phyloP scores from a whole-genome alignment of 306 rosid genomes.

The Lupinus albus region DNA sequence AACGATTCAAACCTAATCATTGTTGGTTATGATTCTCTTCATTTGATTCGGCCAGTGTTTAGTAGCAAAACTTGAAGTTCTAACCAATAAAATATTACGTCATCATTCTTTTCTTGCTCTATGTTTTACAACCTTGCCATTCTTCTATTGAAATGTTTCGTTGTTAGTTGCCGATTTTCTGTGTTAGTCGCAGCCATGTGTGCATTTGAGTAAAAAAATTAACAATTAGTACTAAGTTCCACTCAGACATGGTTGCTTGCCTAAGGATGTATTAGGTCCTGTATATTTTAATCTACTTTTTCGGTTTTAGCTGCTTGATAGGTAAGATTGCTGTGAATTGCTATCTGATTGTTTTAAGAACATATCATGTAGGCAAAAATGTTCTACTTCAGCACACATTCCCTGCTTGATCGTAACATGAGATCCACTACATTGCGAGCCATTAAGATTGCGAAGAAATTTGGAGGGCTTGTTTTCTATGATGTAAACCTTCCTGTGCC shows the following conservation, averaged over 20 bases:
- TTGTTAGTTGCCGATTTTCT: conserved; percentile 15
- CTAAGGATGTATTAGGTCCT: not conserved
- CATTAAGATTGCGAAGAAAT: conserved; percentile 68
- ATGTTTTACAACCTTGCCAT: not conserved
- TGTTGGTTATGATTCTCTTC: conserved; percentile 19
- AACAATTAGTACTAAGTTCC: conserved; percentile 4
- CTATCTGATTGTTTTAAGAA: conserved; percentile 28
- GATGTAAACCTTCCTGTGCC: conserved; percentile 92
- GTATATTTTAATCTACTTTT: conserved; percentile 12
- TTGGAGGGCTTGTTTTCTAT: conserved; percentile 81
- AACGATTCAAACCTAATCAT: conserved; percentile 30
- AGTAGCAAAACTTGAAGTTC: not conserved
- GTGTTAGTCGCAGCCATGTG: conserved; percentile 3
- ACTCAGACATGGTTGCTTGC: conserved; percentile 13
- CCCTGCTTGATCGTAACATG: conserved; percentile 86
- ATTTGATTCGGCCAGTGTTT: not conserved
- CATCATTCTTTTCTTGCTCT: not conserved
- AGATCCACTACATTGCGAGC: conserved; percentile 83
- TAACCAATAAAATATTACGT: not conserved
- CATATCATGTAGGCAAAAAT: conserved; percentile 79
- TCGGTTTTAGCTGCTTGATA: conserved; percentile 31
- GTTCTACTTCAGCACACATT: conserved; percentile 87
- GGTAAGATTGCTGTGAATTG: conserved; percentile 17
- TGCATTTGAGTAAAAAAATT: not conserved
- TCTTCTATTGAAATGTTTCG: conserved; percentile 24